Evolutionary conservation across 2,329 filamentous ascomycete genomes (phyloP), one percentile per base, ranked within the genome.

Genomic region (Cercospora zeae-maydis): DNA sequence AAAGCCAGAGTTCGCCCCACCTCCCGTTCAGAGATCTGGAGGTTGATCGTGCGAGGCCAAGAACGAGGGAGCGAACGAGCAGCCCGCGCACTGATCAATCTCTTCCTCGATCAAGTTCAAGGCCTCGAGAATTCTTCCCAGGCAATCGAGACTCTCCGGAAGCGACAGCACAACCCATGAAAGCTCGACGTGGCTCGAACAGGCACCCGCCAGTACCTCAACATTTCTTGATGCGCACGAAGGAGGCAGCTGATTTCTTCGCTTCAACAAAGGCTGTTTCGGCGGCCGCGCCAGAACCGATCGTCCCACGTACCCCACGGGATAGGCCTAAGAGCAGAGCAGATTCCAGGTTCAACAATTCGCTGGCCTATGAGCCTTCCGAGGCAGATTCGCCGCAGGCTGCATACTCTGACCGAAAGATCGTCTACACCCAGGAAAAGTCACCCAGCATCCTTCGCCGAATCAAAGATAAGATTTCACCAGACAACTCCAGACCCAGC

Each of bases 1-100:
- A 54, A 57, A 52, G 27, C 24, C 37, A 49, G 13, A 45, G 54
- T 11, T 6, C 31, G 14, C 57, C 58, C 31, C 61, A 39, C 37
- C 33, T 37, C 10, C 58, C 57, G 6, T 7, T 33, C 27, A 21
- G 51, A 34, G 7, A 37, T 21, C 13, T 60, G 16, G 57, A 58
- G 19, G 39, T 60, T 13, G 47, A 59, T 13, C 33, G 51, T 19
- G 39, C 52, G 49, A 54, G 36, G 34, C 49, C 61, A 10, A 52
- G 21, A 8, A 24, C 53, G 16, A 37, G 61, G n/a, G 58, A 42
- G 31, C 54, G 63, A 19, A 72, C 70, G 3, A 71, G 68, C 61
- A 65, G 62, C 34, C 70, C 71, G 11, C 65, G 66, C 4, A 71
- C 68, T 4, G 68, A 68, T 13, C 65, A 63, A 2, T 72, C 70